Percentiles rank a stretch among this genome's conserved stretches.
Conservation (phyloP, 2,329 filamentous ascomycete genomes). For the Westerdykella aurantiaca region DNA sequence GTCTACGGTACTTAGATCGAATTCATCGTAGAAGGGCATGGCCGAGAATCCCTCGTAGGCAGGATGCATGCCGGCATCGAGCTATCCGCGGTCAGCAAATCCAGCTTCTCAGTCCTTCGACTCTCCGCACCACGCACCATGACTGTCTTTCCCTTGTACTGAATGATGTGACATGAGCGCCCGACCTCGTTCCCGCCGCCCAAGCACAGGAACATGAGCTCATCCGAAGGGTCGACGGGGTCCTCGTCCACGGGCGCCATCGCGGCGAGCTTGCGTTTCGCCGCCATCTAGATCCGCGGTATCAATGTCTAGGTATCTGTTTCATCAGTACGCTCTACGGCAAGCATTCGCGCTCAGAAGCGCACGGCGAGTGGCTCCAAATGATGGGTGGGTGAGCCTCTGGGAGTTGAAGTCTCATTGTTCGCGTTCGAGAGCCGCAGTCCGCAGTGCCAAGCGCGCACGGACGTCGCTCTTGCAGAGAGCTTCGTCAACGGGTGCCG, state of each 20-base stretch:
- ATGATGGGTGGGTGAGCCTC: too few species aligned
- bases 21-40: conserved; percentile 96
- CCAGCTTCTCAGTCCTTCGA: not conserved
- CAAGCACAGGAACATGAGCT: conserved; percentile 88
- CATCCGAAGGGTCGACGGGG: conserved; percentile 85
- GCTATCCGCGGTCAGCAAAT: conserved; percentile 48
- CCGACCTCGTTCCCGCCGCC: conserved; percentile 97
- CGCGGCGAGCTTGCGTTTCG: conserved; percentile 80
- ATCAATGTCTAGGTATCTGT: too few species aligned
- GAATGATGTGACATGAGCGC: conserved; percentile 92
- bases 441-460: too few species aligned
- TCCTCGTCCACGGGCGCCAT: conserved; percentile 75
- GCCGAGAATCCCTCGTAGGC: conserved; percentile 91
- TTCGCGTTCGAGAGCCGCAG: conserved; percentile 9
- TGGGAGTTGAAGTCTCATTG: conserved; percentile 10
- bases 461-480: too few species aligned
- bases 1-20: conserved; percentile 94
- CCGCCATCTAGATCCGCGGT: conserved; percentile 59
- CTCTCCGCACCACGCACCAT: conserved; percentile 61
- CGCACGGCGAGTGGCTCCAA: too few species aligned
- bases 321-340: not conserved
- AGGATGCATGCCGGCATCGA: conserved; percentile 95
- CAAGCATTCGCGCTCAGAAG: too few species aligned
- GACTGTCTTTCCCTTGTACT: conserved; percentile 98
- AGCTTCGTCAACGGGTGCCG: too few species aligned